Base-by-base conservation (phyloP, 192 early-diverging fungal species). In the Entomortierella parvispora region DNA sequence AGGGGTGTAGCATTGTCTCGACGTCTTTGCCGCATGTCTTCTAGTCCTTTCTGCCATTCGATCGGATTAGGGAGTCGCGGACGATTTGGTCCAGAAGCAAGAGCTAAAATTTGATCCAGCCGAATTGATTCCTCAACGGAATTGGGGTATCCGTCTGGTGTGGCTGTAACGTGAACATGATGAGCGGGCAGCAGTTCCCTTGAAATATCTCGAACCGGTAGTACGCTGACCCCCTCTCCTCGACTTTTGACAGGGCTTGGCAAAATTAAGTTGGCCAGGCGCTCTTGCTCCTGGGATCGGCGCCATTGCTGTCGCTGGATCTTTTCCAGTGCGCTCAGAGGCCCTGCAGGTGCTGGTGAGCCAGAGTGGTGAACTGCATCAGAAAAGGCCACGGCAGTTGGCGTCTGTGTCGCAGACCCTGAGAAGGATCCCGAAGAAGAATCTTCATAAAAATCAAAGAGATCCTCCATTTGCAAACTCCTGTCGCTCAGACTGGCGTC, bases 391-490 rank as follows among this genome's bases (percentile, higher is more conserved):
- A 12, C 5, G 37, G 37, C 5, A 12, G 12, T 12, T 9, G 37
- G 37, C 12, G 12, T 9, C 37, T 40, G 37, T 5, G 37, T 40
- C 37, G 37, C 5, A 40, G 37, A 40, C 37, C 12, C 7, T 9
- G 37, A 12, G 7, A 40, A 12, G 37, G 70, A 55, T 0, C 28
- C 44, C 6, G 29, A n/a, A 1, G 67, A 61, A 10, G 26, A 53
- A 20, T 28, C 40, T 10, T 67, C 72, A 31, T 62, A 68, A 10
- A 65, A 10, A 5, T 75, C 71, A 75, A 61, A 61, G 6, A 61
- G 40, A 29, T 76, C 72, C 23, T 76, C 72, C 72, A 76, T 76
- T 17, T 56, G 42, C 2, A 76, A 65, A 34, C 65, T 68, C 4
- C 62, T 18, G 22, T 68, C 68, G 40, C 2, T n/a, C 44, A 67